Percentiles rank a stretch among this genome's conserved stretches.
These are phyloP conservation scores for Neocallimastix lanati DNA, from an alignment of 192 early-diverging fungal species.

Conservation along the genomic window DNA sequence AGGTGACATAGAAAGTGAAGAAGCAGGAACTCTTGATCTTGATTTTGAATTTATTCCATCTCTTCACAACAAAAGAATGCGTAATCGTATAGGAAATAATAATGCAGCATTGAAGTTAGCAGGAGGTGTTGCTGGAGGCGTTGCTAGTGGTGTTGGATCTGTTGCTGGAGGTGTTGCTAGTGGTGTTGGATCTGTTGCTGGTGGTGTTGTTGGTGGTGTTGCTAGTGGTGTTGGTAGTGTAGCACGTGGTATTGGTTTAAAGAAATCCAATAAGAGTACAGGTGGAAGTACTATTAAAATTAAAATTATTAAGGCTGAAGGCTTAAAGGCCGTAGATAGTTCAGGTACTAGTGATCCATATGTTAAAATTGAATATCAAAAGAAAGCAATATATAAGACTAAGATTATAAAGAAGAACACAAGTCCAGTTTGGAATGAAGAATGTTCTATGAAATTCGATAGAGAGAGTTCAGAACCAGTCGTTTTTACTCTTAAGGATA, in stretches of 20 bases:
- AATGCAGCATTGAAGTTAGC: slow-evolving; percentile 10
- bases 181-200: slow-evolving; percentile 7
- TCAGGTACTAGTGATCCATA: slow-evolving; percentile 52
- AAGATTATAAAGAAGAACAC: slow-evolving; percentile 51
- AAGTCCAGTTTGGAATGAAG: slow-evolving; percentile 52
- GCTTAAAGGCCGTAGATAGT: slow-evolving; percentile 32
- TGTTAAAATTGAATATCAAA: slow-evolving; percentile 34
- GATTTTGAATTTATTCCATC: background rate
- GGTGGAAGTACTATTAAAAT: slow-evolving; percentile 5
- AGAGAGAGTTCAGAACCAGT: slow-evolving; percentile 1
- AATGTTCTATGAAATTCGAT: slow-evolving; percentile 21
- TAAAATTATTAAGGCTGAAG: slow-evolving; percentile 20
- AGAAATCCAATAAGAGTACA: slow-evolving; percentile 6
- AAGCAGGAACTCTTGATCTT: background rate
- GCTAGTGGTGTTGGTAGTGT: slow-evolving; percentile 7
- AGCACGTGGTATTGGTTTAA: slow-evolving; percentile 11
- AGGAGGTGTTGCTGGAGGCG: slow-evolving; percentile 6
- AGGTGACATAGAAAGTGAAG: background rate
- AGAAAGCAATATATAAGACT: slow-evolving; percentile 42
- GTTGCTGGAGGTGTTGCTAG: slow-evolving; percentile 7
- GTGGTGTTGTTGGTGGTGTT: slow-evolving; percentile 10
- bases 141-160: slow-evolving; percentile 2
- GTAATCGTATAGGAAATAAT: background rate
- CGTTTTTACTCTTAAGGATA: background rate
- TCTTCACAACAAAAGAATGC: background rate